Conservation (phyloP, 164 flowering plant genomes). For the Sedum album region DNA sequence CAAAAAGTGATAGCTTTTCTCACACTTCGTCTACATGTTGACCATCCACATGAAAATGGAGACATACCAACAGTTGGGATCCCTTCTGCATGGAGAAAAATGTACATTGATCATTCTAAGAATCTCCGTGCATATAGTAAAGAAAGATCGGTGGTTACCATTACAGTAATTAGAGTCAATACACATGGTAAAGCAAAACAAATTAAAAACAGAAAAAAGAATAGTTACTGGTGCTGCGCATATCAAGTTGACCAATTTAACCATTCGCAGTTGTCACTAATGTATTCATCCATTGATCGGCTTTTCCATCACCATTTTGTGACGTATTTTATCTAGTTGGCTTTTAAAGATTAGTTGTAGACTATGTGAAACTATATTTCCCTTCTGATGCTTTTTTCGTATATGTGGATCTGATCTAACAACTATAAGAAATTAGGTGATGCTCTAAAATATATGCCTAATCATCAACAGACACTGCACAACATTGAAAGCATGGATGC, state of each 20-base stretch:
- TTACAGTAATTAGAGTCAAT: not conserved
- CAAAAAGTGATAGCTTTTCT: slow-evolving; percentile 20
- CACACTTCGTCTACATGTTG: slow-evolving; percentile 73
- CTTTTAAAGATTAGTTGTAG: not conserved
- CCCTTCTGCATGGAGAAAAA: slow-evolving; percentile 58
- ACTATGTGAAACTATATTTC: not conserved
- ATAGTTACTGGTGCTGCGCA: not conserved
- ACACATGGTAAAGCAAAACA: not conserved
- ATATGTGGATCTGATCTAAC: not conserved
- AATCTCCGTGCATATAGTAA: not conserved
- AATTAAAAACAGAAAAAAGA: not conserved
- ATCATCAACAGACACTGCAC: not conserved
- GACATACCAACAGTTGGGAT: slow-evolving; percentile 91
- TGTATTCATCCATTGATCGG: not conserved
- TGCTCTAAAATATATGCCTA: not conserved
- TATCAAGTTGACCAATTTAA: not conserved
- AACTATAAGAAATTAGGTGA: not conserved
- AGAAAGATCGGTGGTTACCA: not conserved
- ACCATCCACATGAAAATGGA: slow-evolving; percentile 98
- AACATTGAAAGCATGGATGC: not conserved
- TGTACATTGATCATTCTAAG: not conserved
- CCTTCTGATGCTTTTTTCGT: not conserved
- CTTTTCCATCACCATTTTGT: not conserved
- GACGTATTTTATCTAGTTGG: not conserved
- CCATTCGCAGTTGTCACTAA: not conserved